A percentile compares a stretch with the other conserved stretches of the same genome.
phyloP scores from a whole-genome alignment of 805 yeast species.

The Maudiozyma pseudohumilis region DNA sequence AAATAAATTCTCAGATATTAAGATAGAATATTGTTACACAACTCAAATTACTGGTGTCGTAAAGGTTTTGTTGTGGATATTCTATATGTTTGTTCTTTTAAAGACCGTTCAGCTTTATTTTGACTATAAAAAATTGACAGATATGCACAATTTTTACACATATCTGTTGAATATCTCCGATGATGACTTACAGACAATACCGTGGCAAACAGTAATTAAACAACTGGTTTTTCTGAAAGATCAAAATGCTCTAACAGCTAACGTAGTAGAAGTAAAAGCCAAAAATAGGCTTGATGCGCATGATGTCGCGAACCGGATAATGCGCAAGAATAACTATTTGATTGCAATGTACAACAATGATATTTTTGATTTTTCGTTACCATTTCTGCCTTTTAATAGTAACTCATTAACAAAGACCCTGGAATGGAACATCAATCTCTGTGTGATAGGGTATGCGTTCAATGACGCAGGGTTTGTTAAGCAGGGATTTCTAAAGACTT shows the following conservation, averaged over 20 bases:
- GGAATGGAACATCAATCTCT: conserved; percentile 89
- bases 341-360: conserved; percentile 81
- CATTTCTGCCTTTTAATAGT: conserved; percentile 37
- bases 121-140: conserved; percentile 59
- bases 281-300: conserved; percentile 80
- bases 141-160: conserved; percentile 66
- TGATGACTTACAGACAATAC: conserved; percentile 80
- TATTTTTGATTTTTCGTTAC: conserved; percentile 55
- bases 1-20: conserved; percentile 29
- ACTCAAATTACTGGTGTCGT: conserved; percentile 39
- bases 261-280: conserved; percentile 49
- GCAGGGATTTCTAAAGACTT: conserved; percentile 57
- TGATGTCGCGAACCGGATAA: conserved; percentile 87
- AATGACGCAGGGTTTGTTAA: conserved; percentile 76
- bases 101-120: conserved; percentile 46
- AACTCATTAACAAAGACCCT: conserved; percentile 66
- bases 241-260: conserved; percentile 55
- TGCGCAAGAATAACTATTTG: conserved; percentile 91
- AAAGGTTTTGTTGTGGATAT: conserved; percentile 54
- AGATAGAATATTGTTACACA: conserved; percentile 31
- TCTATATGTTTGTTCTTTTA: conserved; percentile 43
- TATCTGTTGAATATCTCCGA: conserved; percentile 63
- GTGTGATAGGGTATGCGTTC: conserved; percentile 79
- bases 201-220: conserved; percentile 82
- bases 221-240: conserved; percentile 66